Conservation (phyloP, 306 rosid genomes). For the Lupinus albus region DNA sequence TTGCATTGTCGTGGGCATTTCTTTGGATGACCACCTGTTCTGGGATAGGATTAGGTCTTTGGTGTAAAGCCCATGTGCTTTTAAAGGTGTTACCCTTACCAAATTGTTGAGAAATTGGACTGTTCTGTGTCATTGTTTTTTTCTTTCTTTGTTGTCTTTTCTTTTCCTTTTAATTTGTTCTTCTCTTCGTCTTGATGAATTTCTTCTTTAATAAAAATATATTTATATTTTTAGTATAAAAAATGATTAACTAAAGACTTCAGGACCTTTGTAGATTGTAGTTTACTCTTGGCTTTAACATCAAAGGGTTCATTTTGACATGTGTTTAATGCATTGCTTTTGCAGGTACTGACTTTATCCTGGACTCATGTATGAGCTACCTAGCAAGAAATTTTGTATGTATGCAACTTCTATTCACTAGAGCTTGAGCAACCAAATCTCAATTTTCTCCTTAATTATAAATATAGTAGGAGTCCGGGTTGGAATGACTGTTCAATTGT, state of each 20-base stretch:
- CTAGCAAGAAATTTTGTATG: slow-evolving; percentile 87
- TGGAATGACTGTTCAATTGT: slow-evolving; percentile 16
- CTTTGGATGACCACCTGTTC: neutral
- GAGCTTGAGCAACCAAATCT: slow-evolving; percentile 33
- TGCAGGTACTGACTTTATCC: slow-evolving; percentile 63
- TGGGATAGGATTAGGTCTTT: neutral
- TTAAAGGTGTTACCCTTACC: neutral
- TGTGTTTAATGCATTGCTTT: slow-evolving; percentile 36
- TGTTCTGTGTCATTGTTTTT: neutral
- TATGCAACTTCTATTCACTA: slow-evolving; percentile 35
- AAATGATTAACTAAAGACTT: slow-evolving; percentile 11
- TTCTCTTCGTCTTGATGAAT: neutral
- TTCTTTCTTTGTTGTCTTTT: neutral
- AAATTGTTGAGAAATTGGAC: neutral
- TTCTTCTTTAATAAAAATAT: neutral
- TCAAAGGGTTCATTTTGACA: slow-evolving; percentile 41
- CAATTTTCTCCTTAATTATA: slow-evolving; percentile 14
- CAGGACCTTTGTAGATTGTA: neutral
- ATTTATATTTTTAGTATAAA: slow-evolving; percentile 11
- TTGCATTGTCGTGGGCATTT: too few species aligned
- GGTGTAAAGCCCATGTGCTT: neutral
- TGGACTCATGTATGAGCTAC: slow-evolving; percentile 58
- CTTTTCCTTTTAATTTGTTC: too few species aligned
- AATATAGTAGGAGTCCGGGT: neutral
- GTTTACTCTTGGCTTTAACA: slow-evolving; percentile 20